Evolutionary conservation across 176 grass and related monocot species (phyloP).

Genomic region (Melocanna baccifera): DNA sequence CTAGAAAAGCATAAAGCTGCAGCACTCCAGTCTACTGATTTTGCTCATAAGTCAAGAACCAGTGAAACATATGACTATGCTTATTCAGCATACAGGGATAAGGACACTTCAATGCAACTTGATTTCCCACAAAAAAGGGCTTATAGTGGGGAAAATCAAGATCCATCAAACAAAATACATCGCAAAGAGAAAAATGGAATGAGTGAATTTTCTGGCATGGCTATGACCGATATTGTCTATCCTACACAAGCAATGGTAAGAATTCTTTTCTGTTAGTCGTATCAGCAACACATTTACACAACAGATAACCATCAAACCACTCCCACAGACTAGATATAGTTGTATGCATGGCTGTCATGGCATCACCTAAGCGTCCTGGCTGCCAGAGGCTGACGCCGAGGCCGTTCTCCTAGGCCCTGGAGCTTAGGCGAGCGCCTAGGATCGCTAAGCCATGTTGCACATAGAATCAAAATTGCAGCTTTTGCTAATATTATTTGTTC

Average conservation of each 20-base stretch:
- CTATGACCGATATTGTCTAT: constrained; percentile 47
- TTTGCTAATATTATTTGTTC: too few relatives aligned
- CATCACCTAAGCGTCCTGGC: too few relatives aligned
- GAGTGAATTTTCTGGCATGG: constrained; percentile 51
- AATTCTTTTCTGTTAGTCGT: not conserved
- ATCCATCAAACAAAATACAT: constrained; percentile 42
- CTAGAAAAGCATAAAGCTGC: constrained; percentile 63
- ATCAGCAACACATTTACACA: not conserved
- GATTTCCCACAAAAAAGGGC: constrained; percentile 64
- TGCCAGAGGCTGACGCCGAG: too few relatives aligned
- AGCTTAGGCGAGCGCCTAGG: too few relatives aligned
- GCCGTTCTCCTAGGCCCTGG: too few relatives aligned
- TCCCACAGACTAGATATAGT: not conserved
- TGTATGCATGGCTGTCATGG: too few relatives aligned
- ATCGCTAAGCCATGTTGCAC: too few relatives aligned
- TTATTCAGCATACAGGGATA: constrained; percentile 59
- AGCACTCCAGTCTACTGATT: constrained; percentile 25
- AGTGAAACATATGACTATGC: constrained; percentile 51
- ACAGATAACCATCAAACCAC: not conserved
- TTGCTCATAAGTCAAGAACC: constrained; percentile 45
- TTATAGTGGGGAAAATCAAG: constrained; percentile 50
- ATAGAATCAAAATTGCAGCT: too few relatives aligned
- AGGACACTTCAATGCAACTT: constrained; percentile 53
- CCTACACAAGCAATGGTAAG: constrained; percentile 61
- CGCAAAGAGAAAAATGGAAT: constrained; percentile 54